phyloP scores from a whole-genome alignment of 2,329 filamentous ascomycete species.

The Aspergillus candidus region DNA sequence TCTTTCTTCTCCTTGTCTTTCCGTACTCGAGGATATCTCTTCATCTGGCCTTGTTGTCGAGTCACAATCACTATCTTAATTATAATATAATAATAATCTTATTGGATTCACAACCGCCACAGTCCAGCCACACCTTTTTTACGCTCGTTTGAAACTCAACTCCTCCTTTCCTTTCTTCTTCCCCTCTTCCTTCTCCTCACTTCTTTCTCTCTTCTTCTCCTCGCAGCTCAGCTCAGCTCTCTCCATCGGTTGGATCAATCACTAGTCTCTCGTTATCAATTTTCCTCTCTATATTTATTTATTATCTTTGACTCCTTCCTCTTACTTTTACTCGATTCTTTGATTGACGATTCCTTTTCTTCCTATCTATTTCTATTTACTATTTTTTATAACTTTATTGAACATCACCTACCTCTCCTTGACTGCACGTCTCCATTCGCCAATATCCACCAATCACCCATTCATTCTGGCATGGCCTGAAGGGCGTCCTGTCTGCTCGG shows the following conservation, averaged over 20 bases:
- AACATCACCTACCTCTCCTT: too few species aligned
- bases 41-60: too few species aligned
- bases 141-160: background rate
- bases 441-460: background rate
- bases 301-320: background rate
- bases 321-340: background rate
- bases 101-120: background rate
- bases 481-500: conserved; percentile 7
- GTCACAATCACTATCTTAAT: too few species aligned
- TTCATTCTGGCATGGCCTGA: conserved; percentile 27
- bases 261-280: background rate
- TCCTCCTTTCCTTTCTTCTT: conserved; percentile 6
- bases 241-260: background rate
- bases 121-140: conserved; percentile 6
- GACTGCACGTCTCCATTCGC: too few species aligned
- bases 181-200: conserved; percentile 6
- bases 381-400: too few species aligned
- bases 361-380: too few species aligned
- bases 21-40: too few species aligned
- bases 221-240: background rate
- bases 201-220: conserved; percentile 1
- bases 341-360: too few species aligned
- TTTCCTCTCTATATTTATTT: background rate
- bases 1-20: background rate
- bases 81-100: background rate